Percentiles rank a stretch among this genome's conserved stretches.
Evolutionary conservation across 805 yeast genomes (phyloP).

Genomic region (Lachancea thermotolerans): DNA sequence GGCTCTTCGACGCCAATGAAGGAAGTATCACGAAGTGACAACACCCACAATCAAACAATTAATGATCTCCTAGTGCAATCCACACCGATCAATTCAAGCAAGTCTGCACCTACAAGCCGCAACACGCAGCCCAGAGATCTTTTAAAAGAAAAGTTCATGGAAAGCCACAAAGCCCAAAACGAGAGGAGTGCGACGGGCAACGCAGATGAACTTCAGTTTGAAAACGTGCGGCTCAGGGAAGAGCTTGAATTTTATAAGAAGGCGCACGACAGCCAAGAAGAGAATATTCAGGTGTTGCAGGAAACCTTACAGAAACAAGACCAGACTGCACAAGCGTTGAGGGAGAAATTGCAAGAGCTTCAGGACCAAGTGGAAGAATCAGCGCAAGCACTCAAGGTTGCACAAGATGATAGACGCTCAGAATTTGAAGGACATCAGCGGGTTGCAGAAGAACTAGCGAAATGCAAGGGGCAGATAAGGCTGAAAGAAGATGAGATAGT

Average conservation of each 20-base stretch:
- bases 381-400: not conserved
- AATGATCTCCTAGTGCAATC: conserved; percentile 19
- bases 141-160: conserved; percentile 9
- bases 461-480: not conserved
- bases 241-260: not conserved
- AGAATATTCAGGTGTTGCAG: conserved; percentile 5
- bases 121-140: conserved; percentile 10
- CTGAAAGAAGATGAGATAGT: conserved; percentile 1
- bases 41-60: conserved; percentile 11
- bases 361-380: not conserved
- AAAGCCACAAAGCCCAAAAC: conserved; percentile 5
- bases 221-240: not conserved
- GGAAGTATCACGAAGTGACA: conserved; percentile 5
- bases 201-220: not conserved
- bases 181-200: not conserved
- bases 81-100: conserved; percentile 14
- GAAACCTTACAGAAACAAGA: conserved; percentile 5
- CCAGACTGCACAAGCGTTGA: not conserved
- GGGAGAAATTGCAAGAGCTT: not conserved
- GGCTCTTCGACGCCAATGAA: conserved; percentile 17
- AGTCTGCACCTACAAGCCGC: conserved; percentile 1
- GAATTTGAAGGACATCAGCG: not conserved
- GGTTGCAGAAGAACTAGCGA: not conserved
- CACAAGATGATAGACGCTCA: not conserved
- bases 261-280: conserved; percentile 4